A percentile compares a stretch with the other conserved stretches of the same genome.
Evolutionary conservation across 2,329 filamentous ascomycete species (phyloP).

Genomic region (Botrytis deweyae): DNA sequence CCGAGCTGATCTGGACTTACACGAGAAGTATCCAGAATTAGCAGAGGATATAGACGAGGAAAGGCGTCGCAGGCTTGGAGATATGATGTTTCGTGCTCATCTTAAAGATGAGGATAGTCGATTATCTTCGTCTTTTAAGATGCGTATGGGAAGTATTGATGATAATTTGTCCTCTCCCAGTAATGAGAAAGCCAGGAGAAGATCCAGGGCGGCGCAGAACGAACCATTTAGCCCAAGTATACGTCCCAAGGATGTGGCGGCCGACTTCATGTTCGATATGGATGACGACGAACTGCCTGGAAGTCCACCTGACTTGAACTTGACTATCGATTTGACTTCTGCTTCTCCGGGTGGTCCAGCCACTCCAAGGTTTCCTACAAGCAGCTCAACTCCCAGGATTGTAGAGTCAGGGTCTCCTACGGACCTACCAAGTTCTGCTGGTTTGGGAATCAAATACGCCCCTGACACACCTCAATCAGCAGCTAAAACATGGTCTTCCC

Average conservation of each 20-base stretch:
- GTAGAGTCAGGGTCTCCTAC: constrained; percentile 14
- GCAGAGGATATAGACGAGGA: constrained; percentile 67
- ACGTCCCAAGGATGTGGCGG: constrained; percentile 64
- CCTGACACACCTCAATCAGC: constrained; percentile 19
- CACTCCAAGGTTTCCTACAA: constrained; percentile 11
- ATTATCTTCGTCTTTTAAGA: constrained; percentile 58
- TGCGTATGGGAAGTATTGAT: constrained; percentile 63
- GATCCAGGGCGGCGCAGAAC: constrained; percentile 49
- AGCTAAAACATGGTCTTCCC: constrained; percentile 38
- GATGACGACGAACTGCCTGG: constrained; percentile 56
- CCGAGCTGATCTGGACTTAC: constrained; percentile 63
- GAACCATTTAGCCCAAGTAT: constrained; percentile 65
- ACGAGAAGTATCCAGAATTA: constrained; percentile 47
- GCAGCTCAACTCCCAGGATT: constrained; percentile 19
- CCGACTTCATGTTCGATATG: constrained; percentile 91
- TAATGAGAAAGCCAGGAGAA: constrained; percentile 47
- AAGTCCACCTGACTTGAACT: constrained; percentile 2
- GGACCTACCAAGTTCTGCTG: constrained; percentile 5
- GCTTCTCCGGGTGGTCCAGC: background rate
- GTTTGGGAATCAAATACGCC: constrained; percentile 8
- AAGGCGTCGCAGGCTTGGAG: constrained; percentile 67
- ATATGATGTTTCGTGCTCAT: constrained; percentile 67
- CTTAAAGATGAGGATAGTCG: constrained; percentile 66
- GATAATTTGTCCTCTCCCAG: constrained; percentile 48
- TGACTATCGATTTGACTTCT: constrained; percentile 16